Evolutionary conservation across 345 rosid species (phyloP).

Genomic region (Eutrema heterophyllum): DNA sequence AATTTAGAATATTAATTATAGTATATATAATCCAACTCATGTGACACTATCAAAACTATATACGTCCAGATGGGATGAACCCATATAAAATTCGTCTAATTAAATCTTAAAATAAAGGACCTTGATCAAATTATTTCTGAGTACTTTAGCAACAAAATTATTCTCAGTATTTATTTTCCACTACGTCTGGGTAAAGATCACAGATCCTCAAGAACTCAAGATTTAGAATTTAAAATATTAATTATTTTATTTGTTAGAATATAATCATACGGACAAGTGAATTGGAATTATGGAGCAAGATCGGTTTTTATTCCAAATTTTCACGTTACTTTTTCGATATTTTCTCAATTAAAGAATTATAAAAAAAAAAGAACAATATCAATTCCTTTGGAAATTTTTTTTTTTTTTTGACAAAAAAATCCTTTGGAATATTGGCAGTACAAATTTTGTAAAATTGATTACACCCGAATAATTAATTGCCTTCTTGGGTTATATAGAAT

Average conservation of each 20-base stretch:
- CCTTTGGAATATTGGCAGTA: no score
- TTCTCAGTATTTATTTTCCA: neutral
- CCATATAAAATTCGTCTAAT: neutral
- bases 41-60: neutral
- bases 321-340: neutral
- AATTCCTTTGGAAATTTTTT: neutral
- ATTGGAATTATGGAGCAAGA: neutral
- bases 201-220: neutral
- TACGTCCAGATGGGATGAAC: slow-evolving; percentile 14
- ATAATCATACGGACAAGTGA: neutral
- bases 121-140: neutral
- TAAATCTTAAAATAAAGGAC: neutral
- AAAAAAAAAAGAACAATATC: neutral
- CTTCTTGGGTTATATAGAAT: no score
- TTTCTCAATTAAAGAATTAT: neutral
- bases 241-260: neutral
- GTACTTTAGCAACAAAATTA: no score
- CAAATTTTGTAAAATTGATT: neutral
- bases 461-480: no score
- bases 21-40: neutral
- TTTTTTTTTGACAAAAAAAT: no score
- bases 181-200: neutral
- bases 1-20: neutral
- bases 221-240: neutral
- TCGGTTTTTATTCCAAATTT: neutral